A percentile compares a stretch with the other conserved stretches of the same genome.
Conservation (phyloP, 768 basidiomycete species). For the Pleurotus tuber-regium region DNA sequence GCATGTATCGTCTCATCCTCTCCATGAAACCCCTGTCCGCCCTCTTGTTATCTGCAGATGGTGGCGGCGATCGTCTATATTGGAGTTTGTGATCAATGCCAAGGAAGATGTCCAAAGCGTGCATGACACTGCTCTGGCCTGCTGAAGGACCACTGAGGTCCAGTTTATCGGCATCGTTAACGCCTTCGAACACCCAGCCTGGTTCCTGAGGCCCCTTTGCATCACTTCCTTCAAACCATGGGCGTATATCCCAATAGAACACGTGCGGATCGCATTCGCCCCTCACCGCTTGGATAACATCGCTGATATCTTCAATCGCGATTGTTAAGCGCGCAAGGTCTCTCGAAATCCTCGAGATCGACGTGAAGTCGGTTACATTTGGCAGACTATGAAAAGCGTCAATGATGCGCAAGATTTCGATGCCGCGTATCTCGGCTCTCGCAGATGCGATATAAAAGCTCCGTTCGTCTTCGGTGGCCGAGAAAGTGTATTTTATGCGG, state of each 20-base stretch:
- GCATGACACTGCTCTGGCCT: slow-evolving; percentile 92
- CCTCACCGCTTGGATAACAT: slow-evolving; percentile 66
- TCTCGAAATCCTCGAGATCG: slow-evolving; percentile 63
- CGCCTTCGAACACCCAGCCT: slow-evolving; percentile 80
- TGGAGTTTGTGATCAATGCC: slow-evolving; percentile 87
- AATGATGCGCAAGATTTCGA: slow-evolving; percentile 83
- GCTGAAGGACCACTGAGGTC: slow-evolving; percentile 88
- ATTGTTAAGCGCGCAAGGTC: slow-evolving; percentile 68
- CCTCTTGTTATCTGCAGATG: slow-evolving; percentile 63
- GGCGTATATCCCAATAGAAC: slow-evolving; percentile 89
- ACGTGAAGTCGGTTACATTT: slow-evolving; percentile 58
- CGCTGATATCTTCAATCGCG: slow-evolving; percentile 73
- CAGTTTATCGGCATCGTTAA: slow-evolving; percentile 52
- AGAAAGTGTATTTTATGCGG: slow-evolving; percentile 67
- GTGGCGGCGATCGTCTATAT: slow-evolving; percentile 62
- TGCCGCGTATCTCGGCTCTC: slow-evolving; percentile 80
- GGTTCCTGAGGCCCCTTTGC: slow-evolving; percentile 47
- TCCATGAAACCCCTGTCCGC: slow-evolving; percentile 84
- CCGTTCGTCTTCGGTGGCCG: slow-evolving; percentile 79
- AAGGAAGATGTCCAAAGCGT: slow-evolving; percentile 79
- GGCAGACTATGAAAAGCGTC: slow-evolving; percentile 82
- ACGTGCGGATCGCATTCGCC: slow-evolving; percentile 75
- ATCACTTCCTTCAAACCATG: slow-evolving; percentile 89
- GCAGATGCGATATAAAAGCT: slow-evolving; percentile 89
- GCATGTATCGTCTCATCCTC: slow-evolving; percentile 95